Conservation (phyloP, 192 early-diverging fungal genomes). For the Backusella luteola region DNA sequence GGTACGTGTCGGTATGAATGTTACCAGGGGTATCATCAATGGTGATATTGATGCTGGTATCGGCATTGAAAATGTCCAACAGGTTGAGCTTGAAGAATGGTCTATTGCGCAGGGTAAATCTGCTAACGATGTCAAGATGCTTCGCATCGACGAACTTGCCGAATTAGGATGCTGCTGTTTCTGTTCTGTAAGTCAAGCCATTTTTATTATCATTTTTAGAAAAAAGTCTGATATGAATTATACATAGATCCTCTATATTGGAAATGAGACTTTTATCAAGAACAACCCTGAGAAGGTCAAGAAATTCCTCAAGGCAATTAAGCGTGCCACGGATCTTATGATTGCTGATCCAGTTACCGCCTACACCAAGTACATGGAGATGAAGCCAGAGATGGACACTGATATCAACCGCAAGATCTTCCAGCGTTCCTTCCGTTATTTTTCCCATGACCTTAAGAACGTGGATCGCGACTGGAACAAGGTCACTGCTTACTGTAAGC, state of each 20-base stretch:
- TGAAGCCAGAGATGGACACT: conserved; percentile 56
- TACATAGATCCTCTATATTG: conserved; percentile 57
- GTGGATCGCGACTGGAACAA: conserved; percentile 66
- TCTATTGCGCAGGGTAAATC: conserved; percentile 44
- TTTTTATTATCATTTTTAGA: not conserved
- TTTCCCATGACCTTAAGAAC: conserved; percentile 56
- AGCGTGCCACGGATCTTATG: conserved; percentile 51
- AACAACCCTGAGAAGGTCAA: conserved; percentile 57
- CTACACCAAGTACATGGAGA: conserved; percentile 53
- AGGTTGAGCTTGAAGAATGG: conserved; percentile 62
- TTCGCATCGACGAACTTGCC: conserved; percentile 65
- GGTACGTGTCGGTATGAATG: conserved; percentile 70
- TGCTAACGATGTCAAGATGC: conserved; percentile 55
- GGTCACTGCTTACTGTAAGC: conserved; percentile 60
- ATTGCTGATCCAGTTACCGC: conserved; percentile 48
- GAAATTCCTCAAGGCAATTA: conserved; percentile 53
- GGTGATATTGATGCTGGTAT: conserved; percentile 64
- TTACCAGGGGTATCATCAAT: conserved; percentile 55
- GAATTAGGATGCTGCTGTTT: conserved; percentile 66
- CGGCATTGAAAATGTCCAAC: conserved; percentile 65
- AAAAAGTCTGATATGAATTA: not conserved
- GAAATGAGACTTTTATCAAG: conserved; percentile 54
- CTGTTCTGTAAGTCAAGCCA: conserved; percentile 43
- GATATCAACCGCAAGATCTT: conserved; percentile 59
- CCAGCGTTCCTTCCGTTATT: conserved; percentile 60